Conservation (phyloP, 2,329 filamentous ascomycete genomes). For the Sarocladiaceae sp. region DNA sequence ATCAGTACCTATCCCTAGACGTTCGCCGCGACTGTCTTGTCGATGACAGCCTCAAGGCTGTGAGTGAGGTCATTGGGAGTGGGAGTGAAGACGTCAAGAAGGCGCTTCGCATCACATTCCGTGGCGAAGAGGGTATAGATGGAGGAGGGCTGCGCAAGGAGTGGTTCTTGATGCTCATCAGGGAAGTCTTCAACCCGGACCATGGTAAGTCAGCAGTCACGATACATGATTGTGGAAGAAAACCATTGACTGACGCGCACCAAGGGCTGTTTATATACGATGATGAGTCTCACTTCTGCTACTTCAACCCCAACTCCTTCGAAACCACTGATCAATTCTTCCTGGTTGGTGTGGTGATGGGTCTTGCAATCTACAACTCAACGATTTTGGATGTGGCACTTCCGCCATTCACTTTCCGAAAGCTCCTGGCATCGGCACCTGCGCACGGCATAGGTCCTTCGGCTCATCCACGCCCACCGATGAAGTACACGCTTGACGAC, state of each 20-base stretch:
- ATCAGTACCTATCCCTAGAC: constrained; percentile 70
- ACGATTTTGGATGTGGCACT: constrained; percentile 86
- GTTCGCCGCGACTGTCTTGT: constrained; percentile 81
- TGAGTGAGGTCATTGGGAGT: constrained; percentile 77
- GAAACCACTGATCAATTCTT: constrained; percentile 91
- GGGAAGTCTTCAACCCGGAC: constrained; percentile 86
- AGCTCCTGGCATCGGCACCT: constrained; percentile 74
- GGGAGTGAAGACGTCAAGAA: constrained; percentile 86
- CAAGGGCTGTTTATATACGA: constrained; percentile 87
- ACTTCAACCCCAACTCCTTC: constrained; percentile 86
- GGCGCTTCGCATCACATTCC: constrained; percentile 76
- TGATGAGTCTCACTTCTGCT: constrained; percentile 83
- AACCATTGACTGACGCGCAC: constrained; percentile 5
- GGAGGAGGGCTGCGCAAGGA: constrained; percentile 86
- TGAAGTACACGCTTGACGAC: constrained; percentile 72
- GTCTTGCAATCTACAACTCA: constrained; percentile 89
- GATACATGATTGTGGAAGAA: not conserved
- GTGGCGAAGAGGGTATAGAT: constrained; percentile 85
- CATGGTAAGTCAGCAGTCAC: constrained; percentile 55
- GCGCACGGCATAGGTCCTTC: constrained; percentile 46
- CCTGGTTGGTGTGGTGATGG: constrained; percentile 79
- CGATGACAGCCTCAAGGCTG: constrained; percentile 77
- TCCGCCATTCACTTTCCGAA: constrained; percentile 84
- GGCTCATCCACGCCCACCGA: constrained; percentile 45
- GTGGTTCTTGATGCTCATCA: constrained; percentile 83